These are phyloP conservation scores for Coemansia sp. DNA, from an alignment of 192 early-diverging fungal genomes.

Conservation along the genomic window DNA sequence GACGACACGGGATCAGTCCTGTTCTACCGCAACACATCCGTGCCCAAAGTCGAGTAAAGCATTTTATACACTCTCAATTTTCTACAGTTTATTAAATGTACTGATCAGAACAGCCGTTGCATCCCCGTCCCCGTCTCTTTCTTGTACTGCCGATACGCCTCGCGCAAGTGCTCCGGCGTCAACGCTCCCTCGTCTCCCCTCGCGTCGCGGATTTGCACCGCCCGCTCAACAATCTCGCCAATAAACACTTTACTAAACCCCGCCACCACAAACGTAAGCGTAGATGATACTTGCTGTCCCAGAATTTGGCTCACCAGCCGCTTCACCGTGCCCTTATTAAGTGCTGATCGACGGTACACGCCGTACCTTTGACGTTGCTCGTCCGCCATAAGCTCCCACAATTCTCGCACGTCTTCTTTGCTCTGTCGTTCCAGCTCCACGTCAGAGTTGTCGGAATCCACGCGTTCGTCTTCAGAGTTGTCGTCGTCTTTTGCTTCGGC, in stretches of 20 bases:
- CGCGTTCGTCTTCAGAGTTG: slow-evolving; percentile 10
- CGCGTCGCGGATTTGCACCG: slow-evolving; percentile 77
- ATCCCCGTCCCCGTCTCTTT: slow-evolving; percentile 25
- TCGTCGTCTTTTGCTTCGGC: slow-evolving; percentile 8
- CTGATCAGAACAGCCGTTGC: too few relatives aligned
- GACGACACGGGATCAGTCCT: slow-evolving; percentile 86
- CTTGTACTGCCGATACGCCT: slow-evolving; percentile 79
- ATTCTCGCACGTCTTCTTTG: slow-evolving; percentile 41
- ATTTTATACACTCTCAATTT: neutral
- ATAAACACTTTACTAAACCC: slow-evolving; percentile 92
- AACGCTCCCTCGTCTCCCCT: slow-evolving; percentile 73
- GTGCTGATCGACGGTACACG: slow-evolving; percentile 73
- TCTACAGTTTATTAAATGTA: too few relatives aligned
- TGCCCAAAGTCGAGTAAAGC: slow-evolving; percentile 11
- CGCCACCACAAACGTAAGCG: slow-evolving; percentile 77
- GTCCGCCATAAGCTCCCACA: slow-evolving; percentile 54
- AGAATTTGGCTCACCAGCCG: slow-evolving; percentile 66
- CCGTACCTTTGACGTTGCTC: slow-evolving; percentile 79
- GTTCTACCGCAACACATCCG: slow-evolving; percentile 59
- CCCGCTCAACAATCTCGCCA: slow-evolving; percentile 84
- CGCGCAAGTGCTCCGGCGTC: slow-evolving; percentile 81
- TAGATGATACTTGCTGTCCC: slow-evolving; percentile 71
- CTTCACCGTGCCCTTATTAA: slow-evolving; percentile 76
- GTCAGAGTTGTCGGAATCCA: slow-evolving; percentile 5
- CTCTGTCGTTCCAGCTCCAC: slow-evolving; percentile 37